Evolutionary conservation across 345 rosid genomes (phyloP).

Genomic region (Schrenkiella parvula): DNA sequence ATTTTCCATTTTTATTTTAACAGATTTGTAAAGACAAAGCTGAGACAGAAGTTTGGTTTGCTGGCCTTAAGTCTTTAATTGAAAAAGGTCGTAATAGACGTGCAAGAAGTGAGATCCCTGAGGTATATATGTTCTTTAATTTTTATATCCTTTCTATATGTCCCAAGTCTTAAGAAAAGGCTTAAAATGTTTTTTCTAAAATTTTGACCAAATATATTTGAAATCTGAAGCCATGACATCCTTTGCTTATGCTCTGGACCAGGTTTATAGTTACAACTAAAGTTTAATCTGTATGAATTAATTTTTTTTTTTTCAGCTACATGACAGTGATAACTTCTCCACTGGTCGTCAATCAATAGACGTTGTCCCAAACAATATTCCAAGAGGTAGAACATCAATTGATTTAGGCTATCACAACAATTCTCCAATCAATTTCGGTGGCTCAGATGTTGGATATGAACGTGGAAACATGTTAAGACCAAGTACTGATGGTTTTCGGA

Average conservation of each 20-base stretch:
- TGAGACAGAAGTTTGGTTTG: slow-evolving; percentile 92
- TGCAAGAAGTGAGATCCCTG: slow-evolving; percentile 61
- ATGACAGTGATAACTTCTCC: slow-evolving; percentile 44
- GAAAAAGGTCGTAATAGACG: slow-evolving; percentile 49
- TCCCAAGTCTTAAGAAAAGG: too few relatives aligned
- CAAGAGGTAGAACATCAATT: slow-evolving; percentile 51
- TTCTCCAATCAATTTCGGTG: slow-evolving; percentile 33
- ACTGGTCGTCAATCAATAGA: slow-evolving; percentile 54
- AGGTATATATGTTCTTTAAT: slow-evolving; percentile 44
- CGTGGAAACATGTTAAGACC: slow-evolving; percentile 84
- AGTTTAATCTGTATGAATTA: not conserved
- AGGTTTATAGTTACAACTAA: not conserved
- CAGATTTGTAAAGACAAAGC: slow-evolving; percentile 96
- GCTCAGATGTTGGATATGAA: slow-evolving; percentile 85
- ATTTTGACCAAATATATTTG: not conserved
- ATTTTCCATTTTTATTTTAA: not conserved
- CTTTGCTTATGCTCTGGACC: not conserved
- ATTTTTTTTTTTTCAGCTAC: slow-evolving; percentile 39
- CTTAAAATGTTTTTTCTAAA: not conserved
- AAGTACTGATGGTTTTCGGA: slow-evolving; percentile 84
- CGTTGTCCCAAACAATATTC: slow-evolving; percentile 41
- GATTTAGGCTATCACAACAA: slow-evolving; percentile 46
- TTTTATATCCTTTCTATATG: not conserved
- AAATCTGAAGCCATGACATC: not conserved
- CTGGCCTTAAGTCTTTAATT: slow-evolving; percentile 64